Base-by-base conservation (phyloP, 2,329 filamentous ascomycete genomes). In the Ambrosiella cleistominuta region DNA sequence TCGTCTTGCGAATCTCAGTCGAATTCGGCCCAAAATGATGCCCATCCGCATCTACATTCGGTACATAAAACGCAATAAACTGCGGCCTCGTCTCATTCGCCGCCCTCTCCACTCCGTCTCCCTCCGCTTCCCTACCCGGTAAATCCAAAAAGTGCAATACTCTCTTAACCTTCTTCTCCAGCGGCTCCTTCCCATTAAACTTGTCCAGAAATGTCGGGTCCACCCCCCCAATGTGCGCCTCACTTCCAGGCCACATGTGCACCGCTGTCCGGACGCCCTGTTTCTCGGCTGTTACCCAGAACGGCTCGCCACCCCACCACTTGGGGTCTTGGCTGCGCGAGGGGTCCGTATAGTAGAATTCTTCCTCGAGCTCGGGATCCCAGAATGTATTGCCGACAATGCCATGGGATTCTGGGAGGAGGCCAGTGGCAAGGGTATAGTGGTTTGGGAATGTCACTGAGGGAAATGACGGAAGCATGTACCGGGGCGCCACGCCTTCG, bases 211-310 rank as follows among this genome's bases (percentile, higher is more conserved):
- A 88, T 8, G 81, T 83, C 1, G 90, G 88, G 62, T 90, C 82
- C 15, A 83, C 74, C n/a, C 77, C 74, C 11, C 81, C 75, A 61
- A 95, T 85, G 67, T 88, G 83, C 5, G 90, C 90, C 71, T 98
- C 93, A 49, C 87, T 94, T 1, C 93, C 93, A 1, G 93, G 93
- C 93, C 93, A 98, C 93, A 98, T 98, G 68, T 98, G 93, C 35
- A 98, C 82, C 0, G 88, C 93, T 37, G 83, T 82, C 59, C 80
- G 79, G 38, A 94, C 75, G 5, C 85, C 85, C 64, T 88, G 85
- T 59, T 79, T 80, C 72, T 97, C 93, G 4, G 91, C 91, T 1
- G 91, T 94, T 35, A 85, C 84, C 93, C 93, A 98, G 37, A 98
- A 75, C 0, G 93, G 93, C 68, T 97, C 89, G 2, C 89, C 93